These are phyloP conservation scores for Stemphylium vesicarium DNA, from an alignment of 2,329 filamentous ascomycete species.

Conservation along the genomic window DNA sequence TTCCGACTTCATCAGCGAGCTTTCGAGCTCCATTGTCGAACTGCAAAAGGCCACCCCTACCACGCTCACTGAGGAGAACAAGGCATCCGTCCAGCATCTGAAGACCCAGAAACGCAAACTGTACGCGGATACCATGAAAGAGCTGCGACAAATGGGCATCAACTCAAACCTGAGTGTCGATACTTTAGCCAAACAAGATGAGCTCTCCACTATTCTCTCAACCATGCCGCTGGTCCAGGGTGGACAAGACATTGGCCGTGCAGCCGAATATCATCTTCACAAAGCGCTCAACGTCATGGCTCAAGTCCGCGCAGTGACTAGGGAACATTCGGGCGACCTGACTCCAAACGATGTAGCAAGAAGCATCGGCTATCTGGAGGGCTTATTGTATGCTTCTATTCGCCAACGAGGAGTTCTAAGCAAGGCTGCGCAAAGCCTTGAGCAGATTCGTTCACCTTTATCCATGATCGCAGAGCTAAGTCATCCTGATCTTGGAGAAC, in stretches of 20 bases:
- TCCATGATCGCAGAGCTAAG: constrained; percentile 42
- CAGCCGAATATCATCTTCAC: constrained; percentile 76
- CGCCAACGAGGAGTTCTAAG: constrained; percentile 61
- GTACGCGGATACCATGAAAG: constrained; percentile 85
- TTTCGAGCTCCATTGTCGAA: constrained; percentile 71
- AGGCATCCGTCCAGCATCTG: constrained; percentile 81
- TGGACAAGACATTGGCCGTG: constrained; percentile 36
- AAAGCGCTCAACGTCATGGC: constrained; percentile 77
- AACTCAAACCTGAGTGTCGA: constrained; percentile 79
- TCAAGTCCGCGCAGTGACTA: constrained; percentile 68
- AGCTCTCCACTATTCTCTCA: constrained; percentile 73
- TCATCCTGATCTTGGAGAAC: constrained; percentile 12
- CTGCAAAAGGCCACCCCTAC: constrained; percentile 84
- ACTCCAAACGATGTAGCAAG: constrained; percentile 79
- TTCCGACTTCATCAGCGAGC: constrained; percentile 70
- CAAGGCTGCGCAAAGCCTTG: constrained; percentile 39
- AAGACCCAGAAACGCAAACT: constrained; percentile 90
- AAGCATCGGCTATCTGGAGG: constrained; percentile 86
- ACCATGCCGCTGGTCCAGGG: constrained; percentile 44
- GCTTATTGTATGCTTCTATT: constrained; percentile 72
- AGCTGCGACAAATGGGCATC: constrained; percentile 86
- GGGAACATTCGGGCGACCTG: constrained; percentile 83
- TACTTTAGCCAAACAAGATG: constrained; percentile 74
- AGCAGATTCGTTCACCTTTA: constrained; percentile 49
- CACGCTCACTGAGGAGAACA: constrained; percentile 85